Evolutionary conservation across 2,329 filamentous ascomycete species (phyloP), one percentile per base, ranked within the genome.

Genomic region (Gyromitra esculenta): DNA sequence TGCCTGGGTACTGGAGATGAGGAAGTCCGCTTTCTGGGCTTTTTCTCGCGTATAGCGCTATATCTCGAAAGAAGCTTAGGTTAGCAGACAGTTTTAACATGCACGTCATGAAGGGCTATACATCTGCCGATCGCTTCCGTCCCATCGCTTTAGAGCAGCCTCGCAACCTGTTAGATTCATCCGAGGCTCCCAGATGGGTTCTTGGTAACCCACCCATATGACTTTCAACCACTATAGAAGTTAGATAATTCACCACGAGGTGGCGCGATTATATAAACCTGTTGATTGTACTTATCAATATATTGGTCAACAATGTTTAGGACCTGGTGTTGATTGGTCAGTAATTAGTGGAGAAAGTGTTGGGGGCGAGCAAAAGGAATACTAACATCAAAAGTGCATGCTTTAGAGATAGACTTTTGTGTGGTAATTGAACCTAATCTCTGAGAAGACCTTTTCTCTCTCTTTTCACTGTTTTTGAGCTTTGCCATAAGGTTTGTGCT

Each of bases 161-260:
- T 43, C 11, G 48, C 79, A 80, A 2, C 74, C 77, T 2, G 66
- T 54, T 5, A 80, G 54, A 59, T 80, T 79, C 1, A 25, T 41
- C 4, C 41, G 39, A 2, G 79, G 80, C 41, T 80, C 79, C 80
- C 80, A 81, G 5, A 68, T 81, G 39, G 79, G 66, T 39, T 76
- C 73, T 6, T 43, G n/a, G 45, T 73, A 79, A n/a, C 70, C 66
- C 41, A 77, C 78, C 80, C 80, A 81, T 15, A 73, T 65, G 37
- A 81, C 64, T 18, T 78, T 66, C 21, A 70, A 70, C 59, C 57
- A 75, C 72, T 75, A 50, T 9, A 31, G 1, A 15, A 39, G 39
- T 75, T 48, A 74, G 71, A 35, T 54, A 31, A 50, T 77, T 73
- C 9, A 54, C 13, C 1, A 11, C 31, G 13, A 4, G 41, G 37